Evolutionary conservation across 1,284 basidiomycete species (phyloP).

Genomic region (Fomes fomentarius): DNA sequence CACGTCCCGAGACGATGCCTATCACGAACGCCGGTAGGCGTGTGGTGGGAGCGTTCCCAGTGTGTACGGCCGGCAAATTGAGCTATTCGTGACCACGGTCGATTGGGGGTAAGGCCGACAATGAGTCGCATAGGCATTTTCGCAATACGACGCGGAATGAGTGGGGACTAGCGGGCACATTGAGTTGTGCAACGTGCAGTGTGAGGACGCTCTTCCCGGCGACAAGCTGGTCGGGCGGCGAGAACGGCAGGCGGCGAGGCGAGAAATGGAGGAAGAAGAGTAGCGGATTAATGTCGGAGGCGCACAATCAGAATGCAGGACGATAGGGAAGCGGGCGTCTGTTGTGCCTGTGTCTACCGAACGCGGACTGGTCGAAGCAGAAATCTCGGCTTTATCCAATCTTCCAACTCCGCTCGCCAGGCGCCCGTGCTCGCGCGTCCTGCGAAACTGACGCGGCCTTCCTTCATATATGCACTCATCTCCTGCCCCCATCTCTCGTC

Average conservation of each 20-base stretch:
- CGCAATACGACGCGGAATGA: not conserved
- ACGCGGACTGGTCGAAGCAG: conserved; percentile 20
- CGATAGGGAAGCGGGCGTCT: conserved; percentile 7
- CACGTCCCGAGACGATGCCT: conserved; percentile 16
- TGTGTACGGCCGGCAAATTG: conserved; percentile 21
- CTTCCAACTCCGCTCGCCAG: conserved; percentile 30
- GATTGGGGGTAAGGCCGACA: conserved; percentile 14
- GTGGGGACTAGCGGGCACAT: not conserved
- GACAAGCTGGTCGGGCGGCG: not conserved
- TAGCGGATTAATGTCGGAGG: conserved; percentile 21
- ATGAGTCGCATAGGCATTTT: conserved; percentile 8
- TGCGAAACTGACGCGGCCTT: conserved; percentile 34
- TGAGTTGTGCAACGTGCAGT: not conserved
- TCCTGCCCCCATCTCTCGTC: conserved; percentile 2
- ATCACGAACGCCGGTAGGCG: conserved; percentile 18
- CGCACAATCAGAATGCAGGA: not conserved
- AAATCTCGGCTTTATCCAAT: conserved; percentile 32
- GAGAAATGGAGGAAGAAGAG: too few relatives aligned
- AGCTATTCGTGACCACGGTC: conserved; percentile 9
- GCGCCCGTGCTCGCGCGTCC: conserved; percentile 22
- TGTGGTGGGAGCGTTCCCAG: conserved; percentile 22
- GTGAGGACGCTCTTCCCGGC: not conserved
- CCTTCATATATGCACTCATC: conserved; percentile 28
- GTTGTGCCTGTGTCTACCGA: conserved; percentile 17
- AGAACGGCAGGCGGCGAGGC: not conserved